A percentile compares a stretch with the other conserved stretches of the same genome.
Conservation (phyloP, 1,139 yeast genomes). For the Sugiyamaella neomexicana region DNA sequence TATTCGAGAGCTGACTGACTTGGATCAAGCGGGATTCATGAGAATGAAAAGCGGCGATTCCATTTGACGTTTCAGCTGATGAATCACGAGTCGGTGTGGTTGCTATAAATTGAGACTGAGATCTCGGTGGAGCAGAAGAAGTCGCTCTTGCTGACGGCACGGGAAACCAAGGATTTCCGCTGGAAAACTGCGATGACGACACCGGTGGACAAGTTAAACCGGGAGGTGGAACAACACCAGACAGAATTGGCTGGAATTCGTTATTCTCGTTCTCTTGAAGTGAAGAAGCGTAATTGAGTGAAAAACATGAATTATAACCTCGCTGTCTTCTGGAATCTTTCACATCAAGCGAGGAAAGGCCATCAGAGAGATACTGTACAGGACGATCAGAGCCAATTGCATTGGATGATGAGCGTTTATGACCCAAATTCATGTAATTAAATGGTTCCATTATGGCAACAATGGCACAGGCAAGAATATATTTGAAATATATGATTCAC, state of each 20-base stretch:
- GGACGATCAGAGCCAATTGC: not conserved
- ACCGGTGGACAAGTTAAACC: not conserved
- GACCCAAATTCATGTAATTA: not conserved
- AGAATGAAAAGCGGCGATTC: too few species aligned
- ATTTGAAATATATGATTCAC: not conserved
- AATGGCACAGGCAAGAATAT: not conserved
- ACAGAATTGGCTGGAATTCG: not conserved
- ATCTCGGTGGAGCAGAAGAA: not conserved
- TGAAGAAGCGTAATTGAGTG: not conserved
- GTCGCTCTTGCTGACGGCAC: not conserved
- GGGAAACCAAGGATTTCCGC: not conserved
- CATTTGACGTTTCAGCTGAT: not conserved
- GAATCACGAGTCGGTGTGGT: not conserved
- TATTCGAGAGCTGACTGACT: not conserved
- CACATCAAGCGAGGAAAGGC: not conserved
- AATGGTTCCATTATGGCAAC: not conserved
- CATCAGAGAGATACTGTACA: not conserved
- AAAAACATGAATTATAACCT: not conserved
- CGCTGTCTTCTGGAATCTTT: not conserved
- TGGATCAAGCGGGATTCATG: slow-evolving; percentile 4
- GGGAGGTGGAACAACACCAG: not conserved
- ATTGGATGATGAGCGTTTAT: not conserved
- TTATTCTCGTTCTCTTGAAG: too few species aligned
- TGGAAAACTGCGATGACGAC: not conserved
- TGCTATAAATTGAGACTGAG: not conserved